Evolutionary conservation across 1,284 basidiomycete genomes (phyloP), one percentile per base, ranked within the genome.

Genomic region (Ganoderma sinense): DNA sequence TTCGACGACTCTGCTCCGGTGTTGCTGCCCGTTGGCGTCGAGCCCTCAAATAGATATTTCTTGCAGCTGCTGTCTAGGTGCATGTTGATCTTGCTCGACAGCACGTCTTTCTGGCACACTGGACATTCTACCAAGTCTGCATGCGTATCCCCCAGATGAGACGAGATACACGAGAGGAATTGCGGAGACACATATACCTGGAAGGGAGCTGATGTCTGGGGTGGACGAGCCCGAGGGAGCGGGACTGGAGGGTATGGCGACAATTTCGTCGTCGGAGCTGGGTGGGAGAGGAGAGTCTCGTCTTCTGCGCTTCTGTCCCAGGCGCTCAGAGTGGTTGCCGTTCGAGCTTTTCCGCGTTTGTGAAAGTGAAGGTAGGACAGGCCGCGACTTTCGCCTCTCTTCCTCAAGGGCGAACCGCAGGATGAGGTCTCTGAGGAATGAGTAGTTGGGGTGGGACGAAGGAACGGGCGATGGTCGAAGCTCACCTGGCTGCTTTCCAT

Each of bases 401-500:
- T 71, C 74, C 43, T 70, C 70, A 2, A 66, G 69, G 6, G 66
- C 62, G 10, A 76, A 64, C n/a, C 69, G 73, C 7, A 80, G 72
- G 1, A 78, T 61, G 56, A 65, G 64, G 2, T 64, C 66, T 31
- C 68, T 58, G 45, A 13, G 59, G 56, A n/a, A n/a, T n/a, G 33
- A 33, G 56, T 8, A 20, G 13, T 33, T 36, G 56, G 29, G 10
- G 55, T 18, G 56, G 18, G 55, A 6, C 16, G 23, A 36, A 36
- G 18, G 29, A 18, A n/a, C 18, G 7, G 43, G 31, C 10, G 31
- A 20, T 13, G 31, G 33, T 8, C 3, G 39, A 10, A 36, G n/a
- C 84, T 53, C 73, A 92, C 93, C 93, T 87, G 18, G 90, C 87
- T 26, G 78, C 75, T 68, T 85, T 87, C 92, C 93, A 94, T 16